These are phyloP conservation scores for Silene conica DNA, from an alignment of 148 eudicot species.

Conservation along the genomic window DNA sequence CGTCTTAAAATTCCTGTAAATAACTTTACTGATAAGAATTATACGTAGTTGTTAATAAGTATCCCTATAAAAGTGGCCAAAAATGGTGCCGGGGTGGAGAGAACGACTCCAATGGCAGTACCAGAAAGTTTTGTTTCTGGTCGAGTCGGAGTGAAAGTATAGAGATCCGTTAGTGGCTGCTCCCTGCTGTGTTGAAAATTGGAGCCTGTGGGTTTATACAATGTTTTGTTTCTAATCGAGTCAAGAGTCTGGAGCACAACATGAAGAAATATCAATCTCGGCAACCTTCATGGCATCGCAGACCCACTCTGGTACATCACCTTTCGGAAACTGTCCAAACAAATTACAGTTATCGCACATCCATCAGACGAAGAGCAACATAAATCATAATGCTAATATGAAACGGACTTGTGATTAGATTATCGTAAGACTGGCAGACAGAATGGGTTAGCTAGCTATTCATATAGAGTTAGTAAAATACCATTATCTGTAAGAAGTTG, in stretches of 20 bases:
- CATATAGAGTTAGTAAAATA: slow-evolving; percentile 16
- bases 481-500: slow-evolving; percentile 75
- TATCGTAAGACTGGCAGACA: neutral
- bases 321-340: slow-evolving; percentile 61
- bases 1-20: too few relatives aligned
- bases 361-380: neutral
- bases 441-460: neutral
- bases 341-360: neutral
- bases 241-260: slow-evolving; percentile 33
- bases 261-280: slow-evolving; percentile 69
- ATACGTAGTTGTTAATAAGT: too few relatives aligned
- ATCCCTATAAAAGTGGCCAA: neutral
- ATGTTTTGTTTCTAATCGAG: slow-evolving; percentile 1
- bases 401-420: too few relatives aligned
- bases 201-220: neutral
- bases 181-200: neutral
- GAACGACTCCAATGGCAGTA: neutral
- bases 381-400: neutral
- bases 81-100: neutral
- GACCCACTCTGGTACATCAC: slow-evolving; percentile 89
- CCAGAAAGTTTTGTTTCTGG: neutral
- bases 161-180: neutral
- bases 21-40: too few relatives aligned
- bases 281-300: slow-evolving; percentile 92
- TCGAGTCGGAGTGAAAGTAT: neutral